Evolutionary conservation across 768 basidiomycete genomes (phyloP), one percentile per base, ranked within the genome.

Genomic region (Tremella mesenterica): DNA sequence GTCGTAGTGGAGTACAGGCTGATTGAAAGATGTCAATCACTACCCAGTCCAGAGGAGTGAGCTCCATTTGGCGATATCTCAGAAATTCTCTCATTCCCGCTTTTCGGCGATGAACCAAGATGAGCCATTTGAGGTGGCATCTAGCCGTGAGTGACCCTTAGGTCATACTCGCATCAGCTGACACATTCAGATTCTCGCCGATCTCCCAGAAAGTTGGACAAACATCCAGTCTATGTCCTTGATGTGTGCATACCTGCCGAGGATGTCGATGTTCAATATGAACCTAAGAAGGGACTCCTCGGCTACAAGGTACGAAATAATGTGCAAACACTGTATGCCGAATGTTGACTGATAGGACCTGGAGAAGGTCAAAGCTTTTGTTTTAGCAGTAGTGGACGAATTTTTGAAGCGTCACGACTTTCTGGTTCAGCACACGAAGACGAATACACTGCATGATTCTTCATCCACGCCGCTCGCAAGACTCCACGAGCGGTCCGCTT

Each of bases 171-270:
- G 23, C 29, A 20, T 18, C n/a, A 44, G 16, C 10, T n/a, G 46
- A 39, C 9, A 53, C 12, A 18, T 30, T 26, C 46, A 59, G 85
- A 74, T 46, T 65, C 65, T 39, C 81, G 86, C 54, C 79, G 85
- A 29, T 85, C 89, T 29, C 86, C 89, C 28, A 81, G 85, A 34
- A 89, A 86, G 73, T 71, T 75, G 21, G 88, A 89, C 65, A 83
- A 82, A 71, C 81, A 81, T 69, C 83, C 90, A 4, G 81, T 90
- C 55, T 96, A 86, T 69, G 84, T 90, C 43, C 75, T 97, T 44
- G 83, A 87, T 65, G 66, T 97, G 54, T 77, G 75, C 8, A 73
- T 91, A 18, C 82, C 88, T 39, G 74, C 81, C 2, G 74, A 76
- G 23, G 76, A 82, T 25, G 76, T 95, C 8, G 89, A 95, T 65